Evolutionary conservation across 306 rosid genomes (phyloP).

Genomic region (Cucurbita maxima): DNA sequence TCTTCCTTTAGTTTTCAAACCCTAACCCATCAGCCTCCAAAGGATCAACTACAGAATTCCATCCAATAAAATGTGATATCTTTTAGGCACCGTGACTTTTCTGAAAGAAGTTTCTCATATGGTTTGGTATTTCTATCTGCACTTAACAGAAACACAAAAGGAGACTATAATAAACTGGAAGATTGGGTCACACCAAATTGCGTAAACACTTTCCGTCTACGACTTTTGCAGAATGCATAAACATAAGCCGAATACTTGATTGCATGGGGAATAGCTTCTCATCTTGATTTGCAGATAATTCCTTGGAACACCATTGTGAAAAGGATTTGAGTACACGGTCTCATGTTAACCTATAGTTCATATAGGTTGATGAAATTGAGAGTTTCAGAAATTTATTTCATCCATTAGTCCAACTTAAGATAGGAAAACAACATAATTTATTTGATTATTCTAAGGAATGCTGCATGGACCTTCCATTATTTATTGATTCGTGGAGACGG

Average conservation of each 20-base stretch:
- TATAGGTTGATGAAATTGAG: too few relatives aligned
- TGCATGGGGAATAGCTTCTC: too few relatives aligned
- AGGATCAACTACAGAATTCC: not conserved
- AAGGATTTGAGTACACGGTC: not conserved
- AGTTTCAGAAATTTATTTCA: too few relatives aligned
- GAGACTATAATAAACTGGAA: not conserved
- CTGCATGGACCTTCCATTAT: not conserved
- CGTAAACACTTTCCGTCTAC: not conserved
- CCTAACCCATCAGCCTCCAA: not conserved
- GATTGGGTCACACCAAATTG: not conserved
- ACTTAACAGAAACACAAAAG: not conserved
- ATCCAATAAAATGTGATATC: not conserved
- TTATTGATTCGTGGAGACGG: not conserved
- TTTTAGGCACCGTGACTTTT: not conserved
- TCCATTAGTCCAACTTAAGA: not conserved
- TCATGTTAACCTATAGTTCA: too few relatives aligned
- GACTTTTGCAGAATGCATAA: not conserved
- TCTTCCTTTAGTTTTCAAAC: not conserved
- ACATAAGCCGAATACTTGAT: not conserved
- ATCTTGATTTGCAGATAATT: not conserved
- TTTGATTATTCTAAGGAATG: not conserved
- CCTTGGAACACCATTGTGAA: not conserved
- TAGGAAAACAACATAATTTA: not conserved
- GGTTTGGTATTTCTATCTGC: not conserved
- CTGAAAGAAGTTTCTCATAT: not conserved